phyloP scores from a whole-genome alignment of 306 rosid species.

The Citrullus amarus region DNA sequence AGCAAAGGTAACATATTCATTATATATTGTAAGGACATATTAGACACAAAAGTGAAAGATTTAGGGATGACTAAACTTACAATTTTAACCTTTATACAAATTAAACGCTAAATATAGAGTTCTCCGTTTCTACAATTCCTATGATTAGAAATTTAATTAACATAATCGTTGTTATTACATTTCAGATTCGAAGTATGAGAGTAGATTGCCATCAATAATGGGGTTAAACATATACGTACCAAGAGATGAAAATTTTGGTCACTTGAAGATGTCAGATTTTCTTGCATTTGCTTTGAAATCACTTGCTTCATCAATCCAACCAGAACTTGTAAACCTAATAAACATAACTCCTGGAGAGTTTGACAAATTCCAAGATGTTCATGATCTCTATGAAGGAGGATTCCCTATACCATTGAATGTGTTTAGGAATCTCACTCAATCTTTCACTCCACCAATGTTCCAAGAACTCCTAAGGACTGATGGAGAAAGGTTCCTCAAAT shows the following conservation, averaged over 20 bases:
- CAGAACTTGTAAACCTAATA: slow-evolving; percentile 41
- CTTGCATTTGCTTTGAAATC: slow-evolving; percentile 55
- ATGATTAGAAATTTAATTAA: no score
- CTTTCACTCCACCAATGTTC: slow-evolving; percentile 37
- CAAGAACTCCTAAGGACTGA: slow-evolving; percentile 57
- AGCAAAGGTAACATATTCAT: slow-evolving; percentile 23
- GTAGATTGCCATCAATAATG: slow-evolving; percentile 24
- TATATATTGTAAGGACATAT: no score
- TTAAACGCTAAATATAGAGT: no score
- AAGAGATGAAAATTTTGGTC: slow-evolving; percentile 71
- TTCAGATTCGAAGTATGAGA: slow-evolving; percentile 48
- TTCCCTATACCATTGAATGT: slow-evolving; percentile 35
- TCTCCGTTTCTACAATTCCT: no score
- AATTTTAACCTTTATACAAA: no score
- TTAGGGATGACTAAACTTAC: no score
- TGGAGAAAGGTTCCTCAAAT: slow-evolving; percentile 44
- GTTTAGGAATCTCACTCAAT: slow-evolving; percentile 27
- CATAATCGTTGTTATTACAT: background rate
- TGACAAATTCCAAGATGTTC: slow-evolving; percentile 45
- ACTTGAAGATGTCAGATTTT: slow-evolving; percentile 66
- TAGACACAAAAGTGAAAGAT: no score
- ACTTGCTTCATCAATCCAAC: slow-evolving; percentile 39
- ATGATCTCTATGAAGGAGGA: slow-evolving; percentile 62
- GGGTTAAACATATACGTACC: slow-evolving; percentile 73
- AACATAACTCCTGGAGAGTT: slow-evolving; percentile 43